Conservation (phyloP, 495 filamentous ascomycete genomes). For the Melanomma pulvis-pyrius region DNA sequence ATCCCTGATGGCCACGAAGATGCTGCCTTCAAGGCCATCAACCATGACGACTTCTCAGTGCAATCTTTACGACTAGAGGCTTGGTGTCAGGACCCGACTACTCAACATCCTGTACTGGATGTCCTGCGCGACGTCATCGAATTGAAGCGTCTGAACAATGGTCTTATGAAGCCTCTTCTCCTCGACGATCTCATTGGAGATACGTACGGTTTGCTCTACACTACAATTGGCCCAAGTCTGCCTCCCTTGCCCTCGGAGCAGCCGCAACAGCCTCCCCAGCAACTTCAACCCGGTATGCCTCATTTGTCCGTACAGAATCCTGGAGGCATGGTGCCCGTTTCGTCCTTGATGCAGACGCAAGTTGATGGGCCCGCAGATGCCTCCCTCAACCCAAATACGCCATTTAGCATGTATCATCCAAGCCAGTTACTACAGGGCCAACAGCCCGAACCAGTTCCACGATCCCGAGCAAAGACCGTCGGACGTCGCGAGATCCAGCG, state of each 20-base stretch:
- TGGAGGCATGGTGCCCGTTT: background rate
- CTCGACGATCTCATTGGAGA: constrained; percentile 92
- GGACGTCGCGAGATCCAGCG: constrained; percentile 65
- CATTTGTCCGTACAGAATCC: constrained; percentile 6
- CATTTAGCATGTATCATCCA: constrained; percentile 25
- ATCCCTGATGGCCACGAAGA: constrained; percentile 72
- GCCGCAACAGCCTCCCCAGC: constrained; percentile 32
- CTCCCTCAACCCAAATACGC: constrained; percentile 1
- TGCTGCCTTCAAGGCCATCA: constrained; percentile 75
- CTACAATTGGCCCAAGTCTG: constrained; percentile 29
- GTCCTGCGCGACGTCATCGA: constrained; percentile 83
- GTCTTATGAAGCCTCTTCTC: constrained; percentile 77
- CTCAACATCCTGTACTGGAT: constrained; percentile 59
- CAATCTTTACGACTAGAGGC: constrained; percentile 58
- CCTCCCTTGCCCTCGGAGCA: constrained; percentile 44
- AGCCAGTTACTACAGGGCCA: constrained; percentile 16
- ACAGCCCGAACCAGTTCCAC: constrained; percentile 11
- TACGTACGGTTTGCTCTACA: constrained; percentile 79
- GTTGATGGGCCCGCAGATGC: constrained; percentile 27
- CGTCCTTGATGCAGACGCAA: constrained; percentile 19
- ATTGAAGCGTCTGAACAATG: constrained; percentile 85
- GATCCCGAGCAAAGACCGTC: constrained; percentile 59
- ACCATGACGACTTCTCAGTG: constrained; percentile 76
- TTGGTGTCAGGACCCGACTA: constrained; percentile 51
- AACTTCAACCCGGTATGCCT: background rate